Evolutionary conservation across 2,329 filamentous ascomycete species (phyloP).

Genomic region (Ascochyta lentis): DNA sequence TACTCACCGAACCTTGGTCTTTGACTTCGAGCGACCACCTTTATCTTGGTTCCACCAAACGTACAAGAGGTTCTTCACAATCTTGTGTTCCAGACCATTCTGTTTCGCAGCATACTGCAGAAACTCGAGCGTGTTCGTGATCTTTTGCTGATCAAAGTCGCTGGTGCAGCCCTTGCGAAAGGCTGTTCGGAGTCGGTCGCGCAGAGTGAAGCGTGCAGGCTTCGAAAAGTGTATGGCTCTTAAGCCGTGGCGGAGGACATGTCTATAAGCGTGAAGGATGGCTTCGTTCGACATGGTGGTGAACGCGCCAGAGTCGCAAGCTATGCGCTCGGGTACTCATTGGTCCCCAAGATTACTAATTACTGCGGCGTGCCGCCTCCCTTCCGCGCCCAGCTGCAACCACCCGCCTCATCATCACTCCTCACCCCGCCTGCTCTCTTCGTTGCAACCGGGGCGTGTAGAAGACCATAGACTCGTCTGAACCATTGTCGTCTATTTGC

Average conservation of each 20-base stretch:
- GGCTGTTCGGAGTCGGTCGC: constrained; percentile 56
- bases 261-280: constrained; percentile 71
- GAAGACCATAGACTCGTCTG: constrained; percentile 24
- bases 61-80: constrained; percentile 72
- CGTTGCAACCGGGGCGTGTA: constrained; percentile 31
- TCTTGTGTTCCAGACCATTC: constrained; percentile 72
- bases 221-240: constrained; percentile 74
- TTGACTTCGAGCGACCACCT: constrained; percentile 39
- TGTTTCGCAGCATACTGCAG: constrained; percentile 68
- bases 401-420: constrained; percentile 14
- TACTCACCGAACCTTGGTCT: constrained; percentile 30
- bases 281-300: constrained; percentile 48
- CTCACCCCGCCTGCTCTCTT: constrained; percentile 28
- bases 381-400: constrained; percentile 5
- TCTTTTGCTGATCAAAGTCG: constrained; percentile 51
- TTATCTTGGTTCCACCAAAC: constrained; percentile 54
- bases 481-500: constrained; percentile 15
- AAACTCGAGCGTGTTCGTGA: constrained; percentile 74
- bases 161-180: constrained; percentile 45
- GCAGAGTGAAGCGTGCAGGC: constrained; percentile 69
- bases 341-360: constrained; percentile 8
- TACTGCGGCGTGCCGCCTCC: constrained; percentile 8
- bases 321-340: constrained; percentile 11
- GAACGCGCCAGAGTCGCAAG: constrained; percentile 3
- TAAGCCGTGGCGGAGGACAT: constrained; percentile 71